phyloP scores from a whole-genome alignment of 108 stramenopile genomes.

The Nannochloropsis gaditana region DNA sequence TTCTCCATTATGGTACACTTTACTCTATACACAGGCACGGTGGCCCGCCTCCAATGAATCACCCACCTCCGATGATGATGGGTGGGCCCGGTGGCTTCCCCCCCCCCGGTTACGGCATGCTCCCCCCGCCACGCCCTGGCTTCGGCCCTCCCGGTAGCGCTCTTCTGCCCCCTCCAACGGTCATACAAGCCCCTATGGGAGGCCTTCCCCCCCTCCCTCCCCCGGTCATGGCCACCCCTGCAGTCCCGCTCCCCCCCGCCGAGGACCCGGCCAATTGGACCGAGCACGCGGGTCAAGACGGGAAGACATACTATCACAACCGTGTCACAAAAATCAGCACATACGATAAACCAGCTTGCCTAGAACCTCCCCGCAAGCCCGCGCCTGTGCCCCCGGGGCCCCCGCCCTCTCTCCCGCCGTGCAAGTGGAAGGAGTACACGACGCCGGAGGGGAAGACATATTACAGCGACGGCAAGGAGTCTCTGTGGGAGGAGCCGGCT shows the following conservation, averaged over 20 bases:
- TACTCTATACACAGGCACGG: too few relatives aligned
- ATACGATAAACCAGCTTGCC: constrained; percentile 47
- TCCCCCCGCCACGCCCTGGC: not conserved
- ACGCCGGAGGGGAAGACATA: constrained; percentile 52
- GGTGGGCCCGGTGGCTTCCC: not conserved
- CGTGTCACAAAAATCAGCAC: constrained; percentile 47
- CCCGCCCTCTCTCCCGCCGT: constrained; percentile 48
- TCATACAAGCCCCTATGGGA: not conserved
- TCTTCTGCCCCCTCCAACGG: not conserved
- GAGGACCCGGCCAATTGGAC: constrained; percentile 40
- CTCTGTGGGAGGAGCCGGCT: constrained; percentile 53
- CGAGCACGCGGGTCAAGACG: constrained; percentile 52
- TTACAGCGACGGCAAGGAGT: constrained; percentile 54
- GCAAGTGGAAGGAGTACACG: constrained; percentile 56
- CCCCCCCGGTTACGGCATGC: not conserved
- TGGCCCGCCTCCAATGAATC: too few relatives aligned
- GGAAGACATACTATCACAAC: constrained; percentile 55
- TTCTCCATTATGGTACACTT: too few relatives aligned
- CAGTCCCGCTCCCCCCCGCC: not conserved
- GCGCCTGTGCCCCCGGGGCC: constrained; percentile 37
- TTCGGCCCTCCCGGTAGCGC: not conserved
- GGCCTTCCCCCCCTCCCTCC: not conserved
- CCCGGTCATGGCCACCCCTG: not conserved
- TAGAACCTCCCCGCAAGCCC: constrained; percentile 35
- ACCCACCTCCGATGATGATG: not conserved